Evolutionary conservation across 257 asterid genomes (phyloP).

Genomic region (Fraxinus pennsylvanica): DNA sequence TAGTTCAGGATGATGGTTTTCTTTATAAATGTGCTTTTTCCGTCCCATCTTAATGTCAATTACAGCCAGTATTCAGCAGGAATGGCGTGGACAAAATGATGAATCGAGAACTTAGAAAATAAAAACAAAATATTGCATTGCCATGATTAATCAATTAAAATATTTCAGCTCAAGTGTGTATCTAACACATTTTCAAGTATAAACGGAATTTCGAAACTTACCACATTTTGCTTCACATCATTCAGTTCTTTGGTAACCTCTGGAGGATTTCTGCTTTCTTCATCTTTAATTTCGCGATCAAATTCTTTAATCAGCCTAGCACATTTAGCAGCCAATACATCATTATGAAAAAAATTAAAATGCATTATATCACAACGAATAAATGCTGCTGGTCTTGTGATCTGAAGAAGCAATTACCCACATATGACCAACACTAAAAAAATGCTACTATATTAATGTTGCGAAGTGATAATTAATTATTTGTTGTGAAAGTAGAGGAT

Average conservation of each 20-base stretch:
- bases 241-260: slow-evolving; percentile 86
- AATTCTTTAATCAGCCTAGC: slow-evolving; percentile 86
- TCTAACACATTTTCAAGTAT: slow-evolving; percentile 2
- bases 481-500: background rate
- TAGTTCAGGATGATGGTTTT: background rate
- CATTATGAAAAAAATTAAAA: slow-evolving; percentile 7
- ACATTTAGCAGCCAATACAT: slow-evolving; percentile 18
- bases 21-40: background rate
- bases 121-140: background rate
- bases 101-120: background rate
- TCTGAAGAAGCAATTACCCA: slow-evolving; percentile 13
- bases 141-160: slow-evolving; percentile 4
- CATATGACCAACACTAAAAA: slow-evolving; percentile 1
- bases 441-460: background rate
- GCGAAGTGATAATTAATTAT: background rate
- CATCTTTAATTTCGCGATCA: slow-evolving; percentile 95
- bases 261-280: slow-evolving; percentile 71
- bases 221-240: slow-evolving; percentile 97
- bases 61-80: background rate
- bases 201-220: slow-evolving; percentile 28
- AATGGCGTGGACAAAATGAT: background rate
- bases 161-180: background rate
- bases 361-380: slow-evolving; percentile 22
- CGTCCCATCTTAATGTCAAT: background rate
- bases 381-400: slow-evolving; percentile 19